A percentile compares a stretch with the other conserved stretches of the same genome.
These are phyloP conservation scores for Plasmopara viticola DNA, from an alignment of 352 stramenopile species.

Conservation along the genomic window DNA sequence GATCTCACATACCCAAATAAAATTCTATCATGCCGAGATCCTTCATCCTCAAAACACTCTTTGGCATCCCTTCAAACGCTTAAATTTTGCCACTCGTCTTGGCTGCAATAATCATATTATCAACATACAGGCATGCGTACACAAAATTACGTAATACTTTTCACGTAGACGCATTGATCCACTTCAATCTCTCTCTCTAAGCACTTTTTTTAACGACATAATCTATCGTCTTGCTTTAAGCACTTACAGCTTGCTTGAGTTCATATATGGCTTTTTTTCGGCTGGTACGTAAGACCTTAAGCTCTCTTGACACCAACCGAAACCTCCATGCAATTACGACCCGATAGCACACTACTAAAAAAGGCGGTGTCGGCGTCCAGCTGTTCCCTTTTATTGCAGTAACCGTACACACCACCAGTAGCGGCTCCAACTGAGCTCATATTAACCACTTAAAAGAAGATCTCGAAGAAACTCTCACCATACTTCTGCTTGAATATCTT, in stretches of 20 bases:
- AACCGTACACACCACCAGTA: neutral
- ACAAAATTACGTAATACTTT: neutral
- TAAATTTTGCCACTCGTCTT: neutral
- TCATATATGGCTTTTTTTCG: neutral
- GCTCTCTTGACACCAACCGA: neutral
- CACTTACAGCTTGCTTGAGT: slow-evolving; percentile 1
- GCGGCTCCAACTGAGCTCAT: neutral
- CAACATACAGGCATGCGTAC: neutral
- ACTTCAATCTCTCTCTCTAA: too few species aligned
- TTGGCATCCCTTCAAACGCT: neutral
- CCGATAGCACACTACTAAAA: neutral
- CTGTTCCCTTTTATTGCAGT: neutral
- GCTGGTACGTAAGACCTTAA: neutral
- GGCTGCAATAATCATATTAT: neutral
- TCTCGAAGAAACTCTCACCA: neutral
- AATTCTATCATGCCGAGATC: neutral
- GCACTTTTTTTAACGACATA: too few species aligned
- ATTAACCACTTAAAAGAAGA: neutral
- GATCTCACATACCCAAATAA: neutral
- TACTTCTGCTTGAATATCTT: neutral
- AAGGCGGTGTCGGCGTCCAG: neutral
- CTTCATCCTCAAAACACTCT: neutral
- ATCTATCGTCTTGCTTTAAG: neutral
- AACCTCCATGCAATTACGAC: neutral
- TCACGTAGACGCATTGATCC: neutral